Evolutionary conservation across 129 eudicot species (phyloP), one percentile per base, ranked within the genome.

Genomic region (Oenanthe sinensis): DNA sequence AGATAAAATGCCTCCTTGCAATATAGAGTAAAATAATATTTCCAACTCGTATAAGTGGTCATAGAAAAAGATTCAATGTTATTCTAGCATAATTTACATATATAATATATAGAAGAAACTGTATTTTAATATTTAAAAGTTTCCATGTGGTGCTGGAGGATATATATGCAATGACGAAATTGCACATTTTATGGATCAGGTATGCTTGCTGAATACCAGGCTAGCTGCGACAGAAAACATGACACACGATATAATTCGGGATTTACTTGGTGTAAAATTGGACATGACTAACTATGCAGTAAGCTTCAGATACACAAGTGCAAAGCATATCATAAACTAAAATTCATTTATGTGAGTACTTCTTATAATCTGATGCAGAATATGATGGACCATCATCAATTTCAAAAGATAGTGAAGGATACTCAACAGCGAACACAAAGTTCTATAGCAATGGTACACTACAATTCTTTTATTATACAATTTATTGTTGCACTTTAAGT

Each of bases 171-270:
- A 40, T 71, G 48, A 71, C 44, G 5, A 71, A 71, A 20, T 71
- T 11, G 50, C 2, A 37, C 19, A 40, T 39, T 17, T 37, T 40
- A 17, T 71, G 74, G 74, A 39, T 69, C 89, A 92, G 97, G 79
- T 92, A 77, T 90, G 93, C 70, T 79, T 84, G 85, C 83, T 90
- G 62, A 92, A 87, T 72, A 87, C 89, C 52, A 88, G 89, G 85
- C 79, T 92, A 86, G 96, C 96, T 16, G 82, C 91, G 75, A 88
- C 91, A 50, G 97, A 92, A 80, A 92, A 87, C 86, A 92, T 89
- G 97, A 92, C 97, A 54, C 97, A 92, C 74, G 96, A 92, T 84
- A 94, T 92, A 74, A 89, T 89, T 45, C 83, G 97, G n/a, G 97
- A 92, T 88, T 80, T 92, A 85, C 91, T 92, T 74, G 90, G 96